Conservation (phyloP, 2,329 filamentous ascomycete genomes). For the Rutstroemia sp. region DNA sequence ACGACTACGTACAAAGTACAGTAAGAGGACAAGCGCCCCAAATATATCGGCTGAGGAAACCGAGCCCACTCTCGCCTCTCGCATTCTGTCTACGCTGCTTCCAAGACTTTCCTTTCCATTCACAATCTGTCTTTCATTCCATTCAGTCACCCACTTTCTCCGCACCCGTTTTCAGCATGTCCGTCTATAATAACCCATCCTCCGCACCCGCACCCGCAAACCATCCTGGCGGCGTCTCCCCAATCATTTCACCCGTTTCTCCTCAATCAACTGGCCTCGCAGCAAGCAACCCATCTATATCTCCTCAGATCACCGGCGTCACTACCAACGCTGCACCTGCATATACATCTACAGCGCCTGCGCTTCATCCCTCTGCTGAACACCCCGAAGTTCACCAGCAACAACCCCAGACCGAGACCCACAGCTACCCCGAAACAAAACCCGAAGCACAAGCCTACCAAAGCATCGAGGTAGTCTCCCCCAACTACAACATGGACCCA, state of each 20-base stretch:
- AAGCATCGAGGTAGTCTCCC: conserved; percentile 4
- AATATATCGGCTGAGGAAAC: not conserved
- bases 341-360: not conserved
- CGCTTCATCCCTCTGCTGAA: no score
- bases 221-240: not conserved
- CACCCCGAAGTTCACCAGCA: not conserved
- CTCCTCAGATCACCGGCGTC: conserved; percentile 1
- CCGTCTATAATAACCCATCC: not conserved
- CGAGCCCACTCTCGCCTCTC: not conserved
- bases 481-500: not conserved
- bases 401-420: not conserved
- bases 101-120: not conserved
- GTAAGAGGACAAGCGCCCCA: no score
- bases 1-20: no score
- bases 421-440: not conserved
- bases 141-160: not conserved
- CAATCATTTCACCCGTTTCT: not conserved
- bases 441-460: not conserved
- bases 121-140: not conserved
- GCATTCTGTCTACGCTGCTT: not conserved
- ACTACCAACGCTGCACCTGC: not conserved
- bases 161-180: not conserved
- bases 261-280: not conserved
- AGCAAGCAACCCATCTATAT: not conserved
- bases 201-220: not conserved